These are phyloP conservation scores for Lactarius sanguifluus DNA, from an alignment of 768 basidiomycete genomes.

Conservation along the genomic window DNA sequence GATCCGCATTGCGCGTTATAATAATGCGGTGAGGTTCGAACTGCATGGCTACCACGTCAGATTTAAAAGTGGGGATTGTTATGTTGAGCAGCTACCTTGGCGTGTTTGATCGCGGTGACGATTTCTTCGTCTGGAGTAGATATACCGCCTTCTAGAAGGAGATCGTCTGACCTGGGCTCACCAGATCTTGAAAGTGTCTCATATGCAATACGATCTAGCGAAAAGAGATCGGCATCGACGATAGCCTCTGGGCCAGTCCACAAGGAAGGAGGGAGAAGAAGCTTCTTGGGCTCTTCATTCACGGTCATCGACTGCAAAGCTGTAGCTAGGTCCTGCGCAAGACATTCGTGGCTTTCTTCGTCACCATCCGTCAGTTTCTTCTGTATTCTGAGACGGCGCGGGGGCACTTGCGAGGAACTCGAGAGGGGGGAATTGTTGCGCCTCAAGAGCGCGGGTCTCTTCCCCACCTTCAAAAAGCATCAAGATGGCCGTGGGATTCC, in stretches of 20 bases:
- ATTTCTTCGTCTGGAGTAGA: constrained; percentile 54
- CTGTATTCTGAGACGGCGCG: not conserved
- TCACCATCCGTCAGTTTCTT: not conserved
- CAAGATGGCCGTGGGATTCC: constrained; percentile 69
- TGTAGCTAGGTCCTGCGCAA: constrained; percentile 44
- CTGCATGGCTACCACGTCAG: constrained; percentile 35
- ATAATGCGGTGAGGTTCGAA: constrained; percentile 65
- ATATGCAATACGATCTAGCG: constrained; percentile 49
- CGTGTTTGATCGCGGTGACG: constrained; percentile 49
- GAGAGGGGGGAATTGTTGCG: constrained; percentile 72
- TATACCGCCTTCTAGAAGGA: constrained; percentile 48
- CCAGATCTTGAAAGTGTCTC: constrained; percentile 38
- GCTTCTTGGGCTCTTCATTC: constrained; percentile 40
- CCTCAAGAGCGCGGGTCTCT: constrained; percentile 53
- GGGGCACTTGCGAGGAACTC: constrained; percentile 29
- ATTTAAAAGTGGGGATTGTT: not conserved
- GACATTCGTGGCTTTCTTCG: constrained; percentile 20
- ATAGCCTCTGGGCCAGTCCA: constrained; percentile 42
- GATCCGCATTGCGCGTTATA: constrained; percentile 61
- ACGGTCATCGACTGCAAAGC: constrained; percentile 43
- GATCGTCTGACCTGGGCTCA: constrained; percentile 29
- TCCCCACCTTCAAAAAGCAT: constrained; percentile 54
- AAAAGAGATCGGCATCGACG: constrained; percentile 46
- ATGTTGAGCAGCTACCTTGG: constrained; percentile 47
- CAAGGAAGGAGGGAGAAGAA: constrained; percentile 41